Evolutionary conservation across 208 protist species (phyloP).

Genomic region (Acanthamoeba sp.): DNA sequence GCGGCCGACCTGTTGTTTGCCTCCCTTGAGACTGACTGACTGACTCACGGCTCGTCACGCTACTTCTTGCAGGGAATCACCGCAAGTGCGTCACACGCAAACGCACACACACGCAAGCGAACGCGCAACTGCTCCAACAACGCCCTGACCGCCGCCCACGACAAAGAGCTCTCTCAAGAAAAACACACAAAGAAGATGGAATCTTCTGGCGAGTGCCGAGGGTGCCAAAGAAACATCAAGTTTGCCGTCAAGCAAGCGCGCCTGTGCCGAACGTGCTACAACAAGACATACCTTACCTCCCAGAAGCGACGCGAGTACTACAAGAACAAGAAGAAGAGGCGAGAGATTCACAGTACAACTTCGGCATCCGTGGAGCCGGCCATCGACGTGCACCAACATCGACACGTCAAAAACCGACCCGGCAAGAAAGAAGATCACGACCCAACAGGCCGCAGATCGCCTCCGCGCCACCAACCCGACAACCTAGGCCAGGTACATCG

Average conservation of each 20-base stretch:
- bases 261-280: slow-evolving; percentile 59
- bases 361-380: neutral
- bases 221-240: slow-evolving; percentile 58
- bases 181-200: neutral
- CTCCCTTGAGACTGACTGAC: neutral
- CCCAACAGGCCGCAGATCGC: neutral
- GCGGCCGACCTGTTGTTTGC: too few species aligned
- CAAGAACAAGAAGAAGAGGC: slow-evolving; percentile 69
- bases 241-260: slow-evolving; percentile 54
- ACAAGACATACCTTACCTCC: slow-evolving; percentile 54
- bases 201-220: slow-evolving; percentile 26
- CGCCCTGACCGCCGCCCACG: neutral
- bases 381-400: neutral
- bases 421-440: neutral
- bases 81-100: too few species aligned
- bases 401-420: neutral
- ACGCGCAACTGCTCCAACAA: neutral
- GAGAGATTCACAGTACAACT: neutral
- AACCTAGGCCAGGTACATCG: neutral
- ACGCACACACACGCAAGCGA: neutral
- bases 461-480: neutral
- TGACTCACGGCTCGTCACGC: neutral
- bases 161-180: neutral
- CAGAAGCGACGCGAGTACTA: slow-evolving; percentile 66
- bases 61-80: too few species aligned